These are phyloP conservation scores for Apiotrichum siamense DNA, from an alignment of 1,284 basidiomycete genomes.

Conservation along the genomic window DNA sequence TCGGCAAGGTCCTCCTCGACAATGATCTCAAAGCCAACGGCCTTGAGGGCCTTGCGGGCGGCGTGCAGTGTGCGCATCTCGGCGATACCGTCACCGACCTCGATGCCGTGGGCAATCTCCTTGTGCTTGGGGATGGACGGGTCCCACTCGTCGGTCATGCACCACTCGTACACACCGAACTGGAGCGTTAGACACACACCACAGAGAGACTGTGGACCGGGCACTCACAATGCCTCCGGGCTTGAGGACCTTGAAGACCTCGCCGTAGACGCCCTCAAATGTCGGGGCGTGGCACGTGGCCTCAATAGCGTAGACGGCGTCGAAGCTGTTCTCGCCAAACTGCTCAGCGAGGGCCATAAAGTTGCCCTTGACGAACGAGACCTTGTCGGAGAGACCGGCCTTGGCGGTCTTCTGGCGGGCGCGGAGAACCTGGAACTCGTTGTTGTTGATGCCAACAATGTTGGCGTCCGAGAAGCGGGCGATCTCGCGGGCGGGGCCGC, in stretches of 20 bases:
- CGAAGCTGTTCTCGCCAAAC: constrained; percentile 90
- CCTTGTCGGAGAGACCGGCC: constrained; percentile 69
- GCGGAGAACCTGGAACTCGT: constrained; percentile 86
- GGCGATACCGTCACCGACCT: constrained; percentile 92
- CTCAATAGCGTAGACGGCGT: constrained; percentile 97
- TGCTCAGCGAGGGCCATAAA: constrained; percentile 92
- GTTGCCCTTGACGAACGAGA: constrained; percentile 82
- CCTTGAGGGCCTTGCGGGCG: constrained; percentile 71
- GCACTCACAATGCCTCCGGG: constrained; percentile 83
- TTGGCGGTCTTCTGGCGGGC: constrained; percentile 77
- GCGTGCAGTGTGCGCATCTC: constrained; percentile 81
- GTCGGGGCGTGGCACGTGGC: constrained; percentile 94
- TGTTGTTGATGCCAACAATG: constrained; percentile 92
- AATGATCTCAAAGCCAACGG: constrained; percentile 82
- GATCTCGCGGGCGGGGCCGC: constrained; percentile 94
- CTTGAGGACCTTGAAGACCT: constrained; percentile 93
- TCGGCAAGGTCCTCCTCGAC: constrained; percentile 94
- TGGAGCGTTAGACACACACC: constrained; percentile 34
- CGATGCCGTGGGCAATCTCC: constrained; percentile 80
- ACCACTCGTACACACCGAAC: constrained; percentile 99
- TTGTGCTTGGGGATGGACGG: constrained; percentile 81
- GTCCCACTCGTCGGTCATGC: constrained; percentile 95
- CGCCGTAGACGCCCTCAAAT: constrained; percentile 90
- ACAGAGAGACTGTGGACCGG: too few species aligned
- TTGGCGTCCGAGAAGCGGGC: constrained; percentile 81